Percentiles rank a stretch among this genome's conserved stretches.
These are phyloP conservation scores for Leccinum pallidistipes DNA, from an alignment of 1,284 basidiomycete genomes.

Conservation along the genomic window DNA sequence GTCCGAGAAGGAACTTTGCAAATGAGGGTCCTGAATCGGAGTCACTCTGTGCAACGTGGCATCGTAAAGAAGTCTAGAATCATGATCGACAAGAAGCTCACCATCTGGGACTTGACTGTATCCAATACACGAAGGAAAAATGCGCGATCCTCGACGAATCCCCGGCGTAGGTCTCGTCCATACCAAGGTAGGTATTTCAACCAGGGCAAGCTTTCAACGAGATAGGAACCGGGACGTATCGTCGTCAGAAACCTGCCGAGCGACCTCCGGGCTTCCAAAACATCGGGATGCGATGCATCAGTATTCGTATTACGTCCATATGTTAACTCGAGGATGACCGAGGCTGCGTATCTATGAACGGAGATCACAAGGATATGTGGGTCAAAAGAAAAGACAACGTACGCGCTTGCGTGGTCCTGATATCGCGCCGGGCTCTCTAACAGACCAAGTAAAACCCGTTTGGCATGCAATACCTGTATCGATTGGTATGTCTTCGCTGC, in stretches of 20 bases:
- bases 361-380: neutral
- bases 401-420: constrained; percentile 6
- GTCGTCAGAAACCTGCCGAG: neutral
- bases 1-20: constrained; percentile 12
- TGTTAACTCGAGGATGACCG: constrained; percentile 6
- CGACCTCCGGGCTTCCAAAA: neutral
- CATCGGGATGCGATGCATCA: constrained; percentile 6
- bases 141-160: constrained; percentile 5
- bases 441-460: neutral
- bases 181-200: constrained; percentile 17
- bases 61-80: neutral
- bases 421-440: constrained; percentile 6
- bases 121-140: constrained; percentile 6
- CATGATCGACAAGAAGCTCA: neutral
- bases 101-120: constrained; percentile 10
- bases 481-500: constrained; percentile 5
- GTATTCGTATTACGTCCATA: constrained; percentile 11
- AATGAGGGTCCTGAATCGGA: constrained; percentile 11
- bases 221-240: constrained; percentile 8
- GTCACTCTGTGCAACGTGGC: constrained; percentile 2
- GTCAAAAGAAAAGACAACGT: neutral
- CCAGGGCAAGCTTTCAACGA: constrained; percentile 10
- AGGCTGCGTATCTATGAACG: constrained; percentile 4
- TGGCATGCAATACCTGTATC: constrained; percentile 6
- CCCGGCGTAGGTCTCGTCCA: constrained; percentile 3